phyloP scores from a whole-genome alignment of 306 rosid genomes.

The Cercis canadensis region DNA sequence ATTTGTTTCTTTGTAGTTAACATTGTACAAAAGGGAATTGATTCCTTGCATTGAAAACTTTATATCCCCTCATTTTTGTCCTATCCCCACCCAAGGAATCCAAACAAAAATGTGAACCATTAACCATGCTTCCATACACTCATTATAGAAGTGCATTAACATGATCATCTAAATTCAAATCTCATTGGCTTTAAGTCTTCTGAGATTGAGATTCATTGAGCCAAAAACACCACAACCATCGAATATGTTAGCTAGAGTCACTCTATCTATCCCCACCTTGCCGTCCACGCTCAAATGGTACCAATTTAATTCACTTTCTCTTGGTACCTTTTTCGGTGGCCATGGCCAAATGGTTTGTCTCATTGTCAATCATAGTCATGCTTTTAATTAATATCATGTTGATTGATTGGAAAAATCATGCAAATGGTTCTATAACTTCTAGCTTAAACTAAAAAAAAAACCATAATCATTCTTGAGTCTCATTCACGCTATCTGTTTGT shows the following conservation, averaged over 20 bases:
- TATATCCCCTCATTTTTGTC: not conserved
- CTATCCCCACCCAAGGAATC: not conserved
- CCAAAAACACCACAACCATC: not conserved
- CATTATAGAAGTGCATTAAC: not conserved
- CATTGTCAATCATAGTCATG: not conserved
- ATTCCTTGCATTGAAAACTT: not conserved
- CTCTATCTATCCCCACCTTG: not conserved
- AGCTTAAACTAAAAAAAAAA: not conserved
- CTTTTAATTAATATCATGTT: not conserved
- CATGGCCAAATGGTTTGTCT: not conserved
- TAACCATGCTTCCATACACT: not conserved
- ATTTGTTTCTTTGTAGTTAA: too few species aligned
- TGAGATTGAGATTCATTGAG: not conserved
- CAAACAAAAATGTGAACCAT: not conserved
- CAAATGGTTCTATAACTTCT: not conserved
- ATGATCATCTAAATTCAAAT: not conserved
- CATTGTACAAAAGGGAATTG: not conserved
- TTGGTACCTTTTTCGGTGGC: not conserved
- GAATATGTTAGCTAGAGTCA: not conserved
- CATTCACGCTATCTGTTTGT: not conserved
- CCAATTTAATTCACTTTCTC: not conserved
- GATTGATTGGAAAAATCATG: slow-evolving; percentile 14
- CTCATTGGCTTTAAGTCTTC: not conserved
- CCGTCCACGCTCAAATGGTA: slow-evolving; percentile 12
- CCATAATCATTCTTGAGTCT: slow-evolving; percentile 11